Conservation (phyloP, 1,284 basidiomycete genomes). For the Quambalaria eucalypti region DNA sequence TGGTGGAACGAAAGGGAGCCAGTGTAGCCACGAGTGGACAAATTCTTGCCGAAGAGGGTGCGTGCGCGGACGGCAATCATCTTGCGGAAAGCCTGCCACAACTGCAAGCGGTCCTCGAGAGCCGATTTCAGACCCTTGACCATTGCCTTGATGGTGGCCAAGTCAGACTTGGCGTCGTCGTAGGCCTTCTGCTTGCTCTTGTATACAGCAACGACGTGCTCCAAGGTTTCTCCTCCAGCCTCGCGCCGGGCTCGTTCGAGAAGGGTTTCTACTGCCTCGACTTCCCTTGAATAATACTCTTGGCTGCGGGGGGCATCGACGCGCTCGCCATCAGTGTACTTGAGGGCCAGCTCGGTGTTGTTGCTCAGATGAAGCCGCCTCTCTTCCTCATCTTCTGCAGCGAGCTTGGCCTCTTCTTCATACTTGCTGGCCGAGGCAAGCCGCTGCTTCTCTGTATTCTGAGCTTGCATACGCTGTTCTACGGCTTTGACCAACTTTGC, state of each 20-base stretch:
- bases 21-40: conserved; percentile 63
- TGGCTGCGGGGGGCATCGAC: conserved; percentile 1
- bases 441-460: conserved; percentile 51
- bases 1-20: conserved; percentile 65
- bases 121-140: conserved; percentile 50
- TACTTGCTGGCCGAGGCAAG: conserved; percentile 7
- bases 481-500: background rate
- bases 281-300: conserved; percentile 1
- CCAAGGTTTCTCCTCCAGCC: conserved; percentile 26
- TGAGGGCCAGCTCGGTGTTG: conserved; percentile 10
- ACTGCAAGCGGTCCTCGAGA: conserved; percentile 58
- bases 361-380: conserved; percentile 7
- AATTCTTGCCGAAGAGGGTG: conserved; percentile 68
- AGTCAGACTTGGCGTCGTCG: conserved; percentile 11
- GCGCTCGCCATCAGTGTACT: conserved; percentile 1
- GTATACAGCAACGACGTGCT: conserved; percentile 47
- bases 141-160: conserved; percentile 22
- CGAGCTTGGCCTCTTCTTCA: background rate
- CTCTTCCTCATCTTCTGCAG: conserved; percentile 51
- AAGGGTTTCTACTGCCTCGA: background rate
- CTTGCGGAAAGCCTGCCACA: conserved; percentile 78
- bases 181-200: background rate
- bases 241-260: background rate
- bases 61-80: conserved; percentile 79
- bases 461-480: conserved; percentile 4